phyloP scores from a whole-genome alignment of 495 filamentous ascomycete species.

The Hypoxylon crocopeplum region DNA sequence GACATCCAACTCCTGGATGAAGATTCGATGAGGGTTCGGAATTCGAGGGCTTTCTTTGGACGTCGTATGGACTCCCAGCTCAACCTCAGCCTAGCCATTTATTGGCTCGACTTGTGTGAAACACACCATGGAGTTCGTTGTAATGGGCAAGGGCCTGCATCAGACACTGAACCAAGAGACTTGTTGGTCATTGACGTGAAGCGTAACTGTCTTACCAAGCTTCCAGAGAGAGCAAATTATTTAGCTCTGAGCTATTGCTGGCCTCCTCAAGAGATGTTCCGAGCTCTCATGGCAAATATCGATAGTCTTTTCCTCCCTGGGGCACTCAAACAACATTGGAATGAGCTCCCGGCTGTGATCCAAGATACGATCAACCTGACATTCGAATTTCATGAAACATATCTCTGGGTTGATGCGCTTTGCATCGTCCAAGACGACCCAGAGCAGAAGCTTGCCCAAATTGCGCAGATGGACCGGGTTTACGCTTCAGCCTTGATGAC shows the following conservation, averaged over 20 bases:
- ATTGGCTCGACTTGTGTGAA: not conserved
- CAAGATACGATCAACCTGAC: not conserved
- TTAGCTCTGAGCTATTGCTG: conserved; percentile 1
- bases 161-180: not conserved
- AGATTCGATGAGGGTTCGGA: not conserved
- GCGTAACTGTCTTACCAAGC: not conserved
- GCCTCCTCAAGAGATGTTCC: not conserved
- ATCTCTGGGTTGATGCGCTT: conserved; percentile 11
- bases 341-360: not conserved
- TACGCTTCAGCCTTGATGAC: not conserved
- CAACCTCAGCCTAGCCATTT: not conserved
- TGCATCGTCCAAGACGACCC: conserved; percentile 5
- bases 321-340: not conserved
- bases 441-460: not conserved
- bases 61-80: not conserved
- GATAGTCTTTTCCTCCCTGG: not conserved
- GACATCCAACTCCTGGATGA: conserved; percentile 2
- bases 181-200: not conserved
- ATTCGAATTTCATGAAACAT: not conserved
- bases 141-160: not conserved
- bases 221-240: not conserved
- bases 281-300: not conserved
- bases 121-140: not conserved
- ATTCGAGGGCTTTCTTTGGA: not conserved
- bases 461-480: not conserved